Conservation (phyloP, 345 rosid genomes). For the Eucalyptus fibrosa region DNA sequence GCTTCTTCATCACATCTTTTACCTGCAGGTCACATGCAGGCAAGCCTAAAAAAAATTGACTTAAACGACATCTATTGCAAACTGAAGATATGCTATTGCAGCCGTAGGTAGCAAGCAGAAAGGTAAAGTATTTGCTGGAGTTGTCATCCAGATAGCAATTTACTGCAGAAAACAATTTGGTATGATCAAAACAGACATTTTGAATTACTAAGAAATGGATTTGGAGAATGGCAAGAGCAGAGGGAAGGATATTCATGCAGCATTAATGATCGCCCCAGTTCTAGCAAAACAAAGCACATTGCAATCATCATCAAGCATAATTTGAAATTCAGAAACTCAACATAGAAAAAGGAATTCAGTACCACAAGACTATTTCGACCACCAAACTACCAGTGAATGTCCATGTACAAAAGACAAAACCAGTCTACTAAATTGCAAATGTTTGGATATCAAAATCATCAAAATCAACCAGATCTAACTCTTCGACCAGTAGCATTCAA, state of each 20-base stretch:
- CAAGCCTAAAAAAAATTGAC: background rate
- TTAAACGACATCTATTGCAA: background rate
- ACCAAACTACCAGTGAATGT: background rate
- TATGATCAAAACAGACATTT: background rate
- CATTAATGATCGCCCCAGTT: background rate
- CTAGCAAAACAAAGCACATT: background rate
- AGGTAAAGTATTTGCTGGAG: background rate
- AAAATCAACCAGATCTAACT: background rate
- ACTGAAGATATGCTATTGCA: background rate
- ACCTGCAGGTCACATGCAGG: constrained; percentile 17
- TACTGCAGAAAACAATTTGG: background rate
- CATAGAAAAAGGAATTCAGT: background rate
- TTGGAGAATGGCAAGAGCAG: background rate
- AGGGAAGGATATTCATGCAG: background rate
- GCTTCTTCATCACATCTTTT: constrained; percentile 86
- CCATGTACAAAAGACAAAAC: background rate
- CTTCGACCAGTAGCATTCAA: background rate
- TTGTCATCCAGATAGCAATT: background rate
- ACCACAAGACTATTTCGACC: background rate
- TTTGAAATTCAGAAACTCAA: background rate
- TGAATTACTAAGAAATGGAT: background rate
- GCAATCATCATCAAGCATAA: background rate
- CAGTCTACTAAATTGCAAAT: background rate
- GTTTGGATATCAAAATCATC: background rate
- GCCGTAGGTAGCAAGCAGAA: background rate